These are phyloP conservation scores for Suhomyces atakaporum DNA, from an alignment of 1,139 yeast species.

Conservation along the genomic window DNA sequence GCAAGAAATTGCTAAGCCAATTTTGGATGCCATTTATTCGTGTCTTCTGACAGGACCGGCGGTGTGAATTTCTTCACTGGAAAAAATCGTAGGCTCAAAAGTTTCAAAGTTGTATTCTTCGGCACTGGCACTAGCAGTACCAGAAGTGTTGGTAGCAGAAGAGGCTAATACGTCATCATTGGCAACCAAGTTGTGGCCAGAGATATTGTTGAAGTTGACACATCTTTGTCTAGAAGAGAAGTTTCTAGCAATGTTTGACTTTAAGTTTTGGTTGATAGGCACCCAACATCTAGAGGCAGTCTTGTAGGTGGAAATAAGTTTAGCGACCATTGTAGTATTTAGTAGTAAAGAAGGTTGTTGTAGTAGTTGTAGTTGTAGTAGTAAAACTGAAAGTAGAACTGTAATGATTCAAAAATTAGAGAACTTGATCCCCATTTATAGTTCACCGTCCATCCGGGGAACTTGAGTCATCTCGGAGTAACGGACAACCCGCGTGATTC, in stretches of 20 bases:
- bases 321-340: conserved; percentile 25
- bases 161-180: conserved; percentile 38
- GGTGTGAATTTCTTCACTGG: conserved; percentile 46
- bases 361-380: too few species aligned
- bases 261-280: conserved; percentile 25
- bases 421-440: conserved; percentile 4
- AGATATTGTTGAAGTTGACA: conserved; percentile 38
- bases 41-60: conserved; percentile 42
- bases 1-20: background rate
- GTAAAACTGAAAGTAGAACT: too few species aligned
- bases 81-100: conserved; percentile 45
- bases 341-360: background rate
- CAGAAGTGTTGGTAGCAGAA: conserved; percentile 12
- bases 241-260: conserved; percentile 19
- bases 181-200: conserved; percentile 36
- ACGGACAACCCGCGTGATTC: conserved; percentile 7
- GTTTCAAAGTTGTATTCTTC: conserved; percentile 28
- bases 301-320: conserved; percentile 40
- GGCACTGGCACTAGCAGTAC: conserved; percentile 8
- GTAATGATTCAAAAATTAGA: too few species aligned
- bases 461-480: conserved; percentile 15
- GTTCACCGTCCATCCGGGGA: conserved; percentile 8
- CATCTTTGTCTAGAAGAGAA: conserved; percentile 44
- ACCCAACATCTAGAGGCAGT: conserved; percentile 52
- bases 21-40: conserved; percentile 1